Evolutionary conservation across 768 basidiomycete genomes (phyloP), one percentile per base, ranked within the genome.

Genomic region (Tephrocybe sp.): DNA sequence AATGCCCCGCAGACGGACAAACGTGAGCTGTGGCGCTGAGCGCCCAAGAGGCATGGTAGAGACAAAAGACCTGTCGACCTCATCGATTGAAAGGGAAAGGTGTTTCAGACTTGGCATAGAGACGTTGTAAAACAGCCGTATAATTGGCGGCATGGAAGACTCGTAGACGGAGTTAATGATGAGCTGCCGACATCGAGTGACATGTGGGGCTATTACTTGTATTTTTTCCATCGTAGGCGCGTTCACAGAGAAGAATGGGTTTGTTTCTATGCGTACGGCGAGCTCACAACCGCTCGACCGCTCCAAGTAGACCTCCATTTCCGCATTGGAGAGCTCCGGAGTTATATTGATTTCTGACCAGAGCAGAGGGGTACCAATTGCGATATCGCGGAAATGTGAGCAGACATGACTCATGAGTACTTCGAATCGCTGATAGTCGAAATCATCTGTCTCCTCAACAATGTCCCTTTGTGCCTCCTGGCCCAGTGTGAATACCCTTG

Each of bases 1-100:
- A 9, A 76, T 54, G 8, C 76, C 77, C 4, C 74, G 69, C 24
- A 80, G 69, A 6, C 75, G 71, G 11, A 78, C 57, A 32, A 73
- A 72, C 12, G 59, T 54, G 11, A 79, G 63, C 16, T 56, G 57
- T 5, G 68, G 61, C 2, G 65, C 60, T 2, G 64, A 66, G 11
- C 12, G 13, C 12, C 53, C 50, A 9, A 57, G 57, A 50, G 74
- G 62, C 8, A 71, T 64, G 36, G 59, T 51, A n/a, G 48, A 11
- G 46, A 40, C 35, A 61, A 54, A 9, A 61, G 44, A 8, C 12
- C 49, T 40, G 37, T 68, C 66, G 3, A 65, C 56, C 28, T 66
- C 64, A 16, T 69, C 59, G 28, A 76, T 60, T 35, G 63, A 60
- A 15, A 78, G 55, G 5, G 69, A 72, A n/a, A 80, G 59, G 18